Base-by-base conservation (phyloP, 179 eudicot genomes). In the Drosera spatulata region DNA sequence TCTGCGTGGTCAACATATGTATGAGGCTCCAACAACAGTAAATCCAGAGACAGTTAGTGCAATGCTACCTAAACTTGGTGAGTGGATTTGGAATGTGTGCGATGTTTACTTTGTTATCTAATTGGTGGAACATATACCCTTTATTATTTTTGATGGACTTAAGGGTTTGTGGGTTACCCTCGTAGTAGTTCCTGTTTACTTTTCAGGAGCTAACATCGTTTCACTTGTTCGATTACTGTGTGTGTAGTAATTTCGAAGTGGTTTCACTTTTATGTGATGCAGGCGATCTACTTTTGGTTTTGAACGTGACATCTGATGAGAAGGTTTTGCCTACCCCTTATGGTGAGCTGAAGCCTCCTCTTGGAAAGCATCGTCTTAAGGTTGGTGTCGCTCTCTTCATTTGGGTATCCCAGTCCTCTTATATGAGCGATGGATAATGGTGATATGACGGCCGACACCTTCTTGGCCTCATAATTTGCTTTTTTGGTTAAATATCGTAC, bases 341-440 rank as follows among this genome's bases (percentile, higher is more conserved):
- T 69, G 99, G 99, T 53, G 93, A 86, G 71, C 70, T 93, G 57
- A 81, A 77, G 68, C 97, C 99, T 46, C 99, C 99, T 66, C 90
- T 93, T 41, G 99, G 99, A 61, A 89, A 93, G 69, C 86, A 93
- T 74, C 97, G 99, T n/a, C 80, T 93, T 49, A 93, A 93, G 99
- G 99, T 93, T 59, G 47, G 70, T 66, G 59, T 22, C 67, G 47
- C 51, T 39, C 39, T 14, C 52, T 45, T 45, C 38, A 10, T 22
- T 54, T 44, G 3, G n/a, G 4, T 63, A 4, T 62, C 15, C 58
- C 15, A 10, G 50, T 13, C 40, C 45, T 50, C 10, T 61, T 22
- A 7, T 7, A 14, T 43, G 3, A 41, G 33, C 59, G 10, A 10
- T 49, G 5, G 5, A 7, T 4, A 43, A 43, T 43, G 45, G 8